phyloP scores from a whole-genome alignment of 2,329 filamentous ascomycete genomes.

The Aspergillus quadricinctus region DNA sequence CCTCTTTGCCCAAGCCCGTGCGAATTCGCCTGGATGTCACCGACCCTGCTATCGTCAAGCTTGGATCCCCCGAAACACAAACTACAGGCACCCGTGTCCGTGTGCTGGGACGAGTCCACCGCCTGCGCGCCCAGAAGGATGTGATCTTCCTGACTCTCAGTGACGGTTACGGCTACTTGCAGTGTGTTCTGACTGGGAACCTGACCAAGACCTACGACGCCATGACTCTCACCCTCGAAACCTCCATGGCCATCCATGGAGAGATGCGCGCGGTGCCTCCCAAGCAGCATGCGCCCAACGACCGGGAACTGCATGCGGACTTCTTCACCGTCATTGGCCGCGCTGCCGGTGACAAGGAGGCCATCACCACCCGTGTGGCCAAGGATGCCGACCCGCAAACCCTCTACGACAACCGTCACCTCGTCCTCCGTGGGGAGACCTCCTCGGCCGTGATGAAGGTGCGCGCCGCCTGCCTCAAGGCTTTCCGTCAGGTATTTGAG shows the following conservation, averaged over 20 bases:
- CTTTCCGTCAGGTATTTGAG: slow-evolving; percentile 75
- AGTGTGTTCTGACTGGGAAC: slow-evolving; percentile 76
- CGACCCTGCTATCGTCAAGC: slow-evolving; percentile 54
- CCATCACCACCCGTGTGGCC: slow-evolving; percentile 79
- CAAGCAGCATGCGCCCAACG: slow-evolving; percentile 72
- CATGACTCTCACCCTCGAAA: slow-evolving; percentile 77
- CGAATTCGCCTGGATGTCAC: slow-evolving; percentile 73
- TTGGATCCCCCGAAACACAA: slow-evolving; percentile 54
- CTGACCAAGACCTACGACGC: slow-evolving; percentile 91
- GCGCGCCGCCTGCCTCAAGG: slow-evolving; percentile 72
- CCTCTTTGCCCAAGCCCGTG: slow-evolving; percentile 66
- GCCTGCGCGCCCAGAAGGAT: slow-evolving; percentile 75
- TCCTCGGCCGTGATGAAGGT: slow-evolving; percentile 85
- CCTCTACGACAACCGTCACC: slow-evolving; percentile 76
- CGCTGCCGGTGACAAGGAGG: slow-evolving; percentile 81
- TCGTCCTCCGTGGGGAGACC: slow-evolving; percentile 78
- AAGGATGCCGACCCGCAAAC: slow-evolving; percentile 66
- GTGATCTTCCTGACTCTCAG: slow-evolving; percentile 81
- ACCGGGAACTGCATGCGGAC: slow-evolving; percentile 86
- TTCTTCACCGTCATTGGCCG: slow-evolving; percentile 77
- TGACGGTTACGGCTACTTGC: slow-evolving; percentile 79
- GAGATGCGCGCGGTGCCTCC: slow-evolving; percentile 78
- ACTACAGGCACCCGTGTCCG: slow-evolving; percentile 68
- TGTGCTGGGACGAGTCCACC: slow-evolving; percentile 78
- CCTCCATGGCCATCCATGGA: slow-evolving; percentile 77